Conservation (phyloP, 139 green algal species). For the Coelastrella sp. region DNA sequence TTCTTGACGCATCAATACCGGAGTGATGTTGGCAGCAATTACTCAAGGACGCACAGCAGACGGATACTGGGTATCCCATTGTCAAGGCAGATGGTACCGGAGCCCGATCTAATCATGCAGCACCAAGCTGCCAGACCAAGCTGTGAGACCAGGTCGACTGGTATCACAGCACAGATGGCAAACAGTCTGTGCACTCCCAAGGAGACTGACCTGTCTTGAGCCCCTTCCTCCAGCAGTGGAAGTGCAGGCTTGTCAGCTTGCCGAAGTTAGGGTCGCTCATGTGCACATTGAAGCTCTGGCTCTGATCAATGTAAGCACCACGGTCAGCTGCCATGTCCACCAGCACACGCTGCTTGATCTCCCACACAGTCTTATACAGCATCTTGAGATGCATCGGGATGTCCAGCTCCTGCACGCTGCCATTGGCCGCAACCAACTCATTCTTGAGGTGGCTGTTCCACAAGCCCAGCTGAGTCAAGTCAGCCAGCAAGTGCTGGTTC, state of each 20-base stretch:
- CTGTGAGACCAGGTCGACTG: no score
- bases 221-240: slow-evolving; percentile 96
- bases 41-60: no score
- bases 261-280: slow-evolving; percentile 99
- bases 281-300: slow-evolving; percentile 97
- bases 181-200: not conserved
- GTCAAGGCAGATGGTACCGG: no score
- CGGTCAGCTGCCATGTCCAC: slow-evolving; percentile 99
- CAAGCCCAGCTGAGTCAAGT: slow-evolving; percentile 92
- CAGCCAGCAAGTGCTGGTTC: slow-evolving; percentile 97
- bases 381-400: slow-evolving; percentile 93
- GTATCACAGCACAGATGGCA: not conserved
- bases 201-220: slow-evolving; percentile 73
- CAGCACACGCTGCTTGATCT: slow-evolving; percentile 97
- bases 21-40: no score
- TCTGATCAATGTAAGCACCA: slow-evolving; percentile 99
- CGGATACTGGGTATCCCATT: no score
- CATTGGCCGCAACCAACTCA: slow-evolving; percentile 88
- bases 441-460: slow-evolving; percentile 97
- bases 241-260: slow-evolving; percentile 99
- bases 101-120: no score
- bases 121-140: no score
- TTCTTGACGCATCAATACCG: no score
- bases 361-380: slow-evolving; percentile 99
- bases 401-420: slow-evolving; percentile 75